A percentile compares a stretch with the other conserved stretches of the same genome.
phyloP scores from a whole-genome alignment of 768 basidiomycete species.

The Neoboletus magnificus region DNA sequence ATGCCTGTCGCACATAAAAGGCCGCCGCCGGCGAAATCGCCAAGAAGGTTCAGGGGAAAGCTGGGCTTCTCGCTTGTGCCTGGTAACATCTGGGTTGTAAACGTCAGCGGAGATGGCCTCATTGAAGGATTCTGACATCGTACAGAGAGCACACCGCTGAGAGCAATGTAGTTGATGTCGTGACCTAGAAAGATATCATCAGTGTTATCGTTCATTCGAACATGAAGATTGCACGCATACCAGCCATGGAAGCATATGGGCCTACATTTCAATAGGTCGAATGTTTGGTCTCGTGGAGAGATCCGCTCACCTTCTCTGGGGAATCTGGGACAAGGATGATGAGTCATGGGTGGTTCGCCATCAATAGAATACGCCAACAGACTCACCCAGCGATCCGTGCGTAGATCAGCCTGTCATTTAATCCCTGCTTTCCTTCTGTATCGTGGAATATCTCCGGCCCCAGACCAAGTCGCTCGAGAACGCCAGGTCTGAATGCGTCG shows the following conservation, averaged over 20 bases:
- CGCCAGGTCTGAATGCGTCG: conserved; percentile 81
- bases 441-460: conserved; percentile 75
- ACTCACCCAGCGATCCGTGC: conserved; percentile 73
- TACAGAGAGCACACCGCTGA: conserved; percentile 72
- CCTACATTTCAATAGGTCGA: conserved; percentile 40
- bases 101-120: background rate
- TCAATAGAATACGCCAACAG: conserved; percentile 1
- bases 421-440: conserved; percentile 37
- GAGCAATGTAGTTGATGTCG: conserved; percentile 81
- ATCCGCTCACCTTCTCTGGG: conserved; percentile 50
- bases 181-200: conserved; percentile 49
- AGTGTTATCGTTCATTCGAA: background rate
- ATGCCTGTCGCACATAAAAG: conserved; percentile 69
- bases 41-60: conserved; percentile 74
- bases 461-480: conserved; percentile 72
- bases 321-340: conserved; percentile 41
- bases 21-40: conserved; percentile 83
- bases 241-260: conserved; percentile 72
- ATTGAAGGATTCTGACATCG: conserved; percentile 2
- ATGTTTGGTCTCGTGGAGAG: background rate
- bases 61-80: conserved; percentile 58
- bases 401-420: conserved; percentile 66
- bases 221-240: conserved; percentile 34
- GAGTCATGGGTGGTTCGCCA: background rate
- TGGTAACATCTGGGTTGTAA: conserved; percentile 55